Evolutionary conservation across 23 red algal genomes (phyloP).

Genomic region (Gracilaria domingensis): DNA sequence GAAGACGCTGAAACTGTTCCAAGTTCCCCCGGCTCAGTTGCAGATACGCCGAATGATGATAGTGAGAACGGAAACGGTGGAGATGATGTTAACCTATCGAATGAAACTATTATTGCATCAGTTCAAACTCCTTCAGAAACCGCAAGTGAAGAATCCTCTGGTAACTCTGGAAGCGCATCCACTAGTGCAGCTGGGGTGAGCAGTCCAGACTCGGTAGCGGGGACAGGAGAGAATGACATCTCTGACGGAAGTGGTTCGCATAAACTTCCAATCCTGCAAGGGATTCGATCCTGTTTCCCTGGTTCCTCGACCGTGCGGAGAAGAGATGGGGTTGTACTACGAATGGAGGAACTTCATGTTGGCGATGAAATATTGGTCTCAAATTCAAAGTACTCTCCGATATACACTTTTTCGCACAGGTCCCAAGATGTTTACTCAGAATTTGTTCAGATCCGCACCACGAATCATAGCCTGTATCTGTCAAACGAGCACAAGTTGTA

Average conservation of each 20-base stretch:
- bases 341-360: constrained; percentile 54
- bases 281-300: constrained; percentile 69
- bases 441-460: constrained; percentile 35
- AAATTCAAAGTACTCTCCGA: constrained; percentile 12
- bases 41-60: background rate
- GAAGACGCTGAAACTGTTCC: background rate
- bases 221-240: background rate
- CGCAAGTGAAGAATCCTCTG: background rate
- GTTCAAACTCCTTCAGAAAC: background rate
- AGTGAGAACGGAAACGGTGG: background rate
- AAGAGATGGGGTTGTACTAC: constrained; percentile 2
- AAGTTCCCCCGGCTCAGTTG: background rate
- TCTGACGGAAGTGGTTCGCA: background rate
- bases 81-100: background rate
- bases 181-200: background rate
- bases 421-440: background rate
- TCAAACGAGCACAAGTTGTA: constrained; percentile 23
- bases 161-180: too few relatives aligned
- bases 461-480: background rate
- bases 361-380: constrained; percentile 56
- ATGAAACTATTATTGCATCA: background rate
- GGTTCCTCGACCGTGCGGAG: constrained; percentile 50
- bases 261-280: background rate
- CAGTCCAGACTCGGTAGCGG: background rate
- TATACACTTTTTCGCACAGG: constrained; percentile 67